Evolutionary conservation across 2,329 filamentous ascomycete species (phyloP), one percentile per base, ranked within the genome.

Genomic region (Penicillium sp.): DNA sequence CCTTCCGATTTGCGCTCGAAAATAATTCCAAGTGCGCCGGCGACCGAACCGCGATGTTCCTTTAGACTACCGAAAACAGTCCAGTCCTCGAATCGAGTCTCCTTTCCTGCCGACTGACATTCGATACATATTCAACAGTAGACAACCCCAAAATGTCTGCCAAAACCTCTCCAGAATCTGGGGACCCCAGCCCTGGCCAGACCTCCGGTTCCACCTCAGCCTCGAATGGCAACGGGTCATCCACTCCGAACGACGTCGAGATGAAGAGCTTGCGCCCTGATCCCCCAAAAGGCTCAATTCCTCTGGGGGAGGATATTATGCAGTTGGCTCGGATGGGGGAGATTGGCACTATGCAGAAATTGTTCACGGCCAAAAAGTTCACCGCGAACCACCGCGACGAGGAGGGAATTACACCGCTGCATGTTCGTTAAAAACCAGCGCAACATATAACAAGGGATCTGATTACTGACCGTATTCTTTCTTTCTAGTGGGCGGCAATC

Each of bases 331-430:
- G 94, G 58, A 76, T 96, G 64, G 94, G 95, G 55, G 92, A 99
- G 71, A 85, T 97, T 58, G 80, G 82, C 8, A 89, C 85, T 51
- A 94, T 99, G 80, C 89, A 96, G 78, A 92, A 87, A 78, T 81
- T 99, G 50, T 96, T 97, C 65, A 90, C 93, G 70, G 85, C 83
- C 55, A 88, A 89, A 63, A 90, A 89, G 66, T 90, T 84, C 72
- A 89, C 91, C 72, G 90, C 91, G 48, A 90, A 86, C 51, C 94
- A 92, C 73, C 84, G 82, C 53, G 94, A 99, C 71, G 89, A 89
- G 53, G 92, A 99, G 75, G 92, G 91, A 70, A 97, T 99, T 72
- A 97, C 93, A 39, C 92, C 94, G 60, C 78, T 99, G 74, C 94
- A 97, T 81, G 93, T 97, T 82, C 67, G 84, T 79, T 47, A 22